Percentiles rank a stretch among this genome's conserved stretches.
These are phyloP conservation scores for Panaeolus cyanescens DNA, from an alignment of 768 basidiomycete species.

Conservation along the genomic window DNA sequence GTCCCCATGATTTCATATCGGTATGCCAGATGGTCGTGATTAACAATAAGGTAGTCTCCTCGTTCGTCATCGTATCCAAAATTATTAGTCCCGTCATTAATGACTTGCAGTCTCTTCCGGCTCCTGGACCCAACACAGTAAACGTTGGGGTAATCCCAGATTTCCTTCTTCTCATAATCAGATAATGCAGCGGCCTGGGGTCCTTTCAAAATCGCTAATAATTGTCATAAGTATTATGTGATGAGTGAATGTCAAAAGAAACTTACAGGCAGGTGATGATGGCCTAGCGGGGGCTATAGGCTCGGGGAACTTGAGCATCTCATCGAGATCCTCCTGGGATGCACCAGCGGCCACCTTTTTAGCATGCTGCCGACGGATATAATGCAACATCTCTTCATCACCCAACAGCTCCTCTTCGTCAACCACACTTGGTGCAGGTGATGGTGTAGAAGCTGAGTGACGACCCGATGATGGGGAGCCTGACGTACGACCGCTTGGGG, in stretches of 20 bases:
- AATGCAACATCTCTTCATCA: slow-evolving; percentile 97
- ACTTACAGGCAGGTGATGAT: slow-evolving; percentile 70
- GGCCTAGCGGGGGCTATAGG: slow-evolving; percentile 73
- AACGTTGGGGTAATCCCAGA: slow-evolving; percentile 82
- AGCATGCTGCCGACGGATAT: slow-evolving; percentile 86
- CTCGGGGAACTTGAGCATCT: slow-evolving; percentile 90
- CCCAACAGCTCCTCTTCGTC: slow-evolving; percentile 88
- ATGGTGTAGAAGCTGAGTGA: slow-evolving; percentile 81
- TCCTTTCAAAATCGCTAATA: slow-evolving; percentile 64
- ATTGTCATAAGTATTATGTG: slow-evolving; percentile 11
- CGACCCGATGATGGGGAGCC: slow-evolving; percentile 70
- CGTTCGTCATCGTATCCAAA: slow-evolving; percentile 97
- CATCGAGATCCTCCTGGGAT: slow-evolving; percentile 85
- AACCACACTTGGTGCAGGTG: slow-evolving; percentile 73
- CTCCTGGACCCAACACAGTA: slow-evolving; percentile 82
- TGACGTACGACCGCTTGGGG: slow-evolving; percentile 54
- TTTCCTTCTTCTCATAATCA: slow-evolving; percentile 88
- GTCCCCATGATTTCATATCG: slow-evolving; percentile 95
- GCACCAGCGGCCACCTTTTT: slow-evolving; percentile 85
- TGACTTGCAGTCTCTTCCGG: slow-evolving; percentile 81
- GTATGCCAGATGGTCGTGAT: slow-evolving; percentile 91
- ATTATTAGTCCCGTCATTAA: slow-evolving; percentile 79
- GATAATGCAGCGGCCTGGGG: slow-evolving; percentile 73
- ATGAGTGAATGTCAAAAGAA: neutral
- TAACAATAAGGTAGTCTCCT: slow-evolving; percentile 92